Evolutionary conservation across 2,329 filamentous ascomycete species (phyloP), one percentile per base, ranked within the genome.

Genomic region (Esteya vermicola): DNA sequence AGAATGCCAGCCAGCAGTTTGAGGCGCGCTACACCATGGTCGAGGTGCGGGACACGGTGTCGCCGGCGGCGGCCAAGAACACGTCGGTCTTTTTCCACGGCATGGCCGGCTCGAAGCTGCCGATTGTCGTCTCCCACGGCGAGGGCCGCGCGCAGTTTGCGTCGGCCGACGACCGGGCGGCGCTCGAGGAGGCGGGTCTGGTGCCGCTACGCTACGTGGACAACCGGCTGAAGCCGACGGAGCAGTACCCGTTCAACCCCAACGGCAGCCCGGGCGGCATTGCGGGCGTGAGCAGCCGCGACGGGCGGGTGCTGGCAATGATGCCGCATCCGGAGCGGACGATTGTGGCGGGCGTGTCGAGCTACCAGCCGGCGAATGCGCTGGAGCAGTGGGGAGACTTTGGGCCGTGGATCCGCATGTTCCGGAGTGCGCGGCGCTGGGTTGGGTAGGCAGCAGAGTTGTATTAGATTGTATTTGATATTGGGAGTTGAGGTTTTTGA

Each of bases 291-390:
- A 69, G 80, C 50, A 86, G 75, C 51, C 70, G 65, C 33, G 80
- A 93, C 54, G 86, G 86, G 12, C 72, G 84, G 42, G 83, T 93
- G 1, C 59, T 94, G 49, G 85, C 85, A 7, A 74, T 94, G 63
- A 94, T 95, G 86, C 88, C 88, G 45, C 86, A 94, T 58, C 86
- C 86, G 1, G 86, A 95, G 64, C 74, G 86, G n/a, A 93, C 84
- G 14, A 77, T 93, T 43, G 64, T 93, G 64, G 76, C 75, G 42
- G 83, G 85, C 43, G 78, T 86, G 45, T 76, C 70, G 36, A 89
- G 82, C 57, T 94, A 79, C 57, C 63, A 81, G 45, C 81, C 85
- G 8, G 51, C 51, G 4, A 60, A 61, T 26, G 65, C 75, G 43
- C 46, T 67, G 6, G 72, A 73, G 12, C 67, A 78, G 45, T 88